A percentile compares a stretch with the other conserved stretches of the same genome.
phyloP scores from a whole-genome alignment of 257 asterid genomes.

The Fraxinus anomala region DNA sequence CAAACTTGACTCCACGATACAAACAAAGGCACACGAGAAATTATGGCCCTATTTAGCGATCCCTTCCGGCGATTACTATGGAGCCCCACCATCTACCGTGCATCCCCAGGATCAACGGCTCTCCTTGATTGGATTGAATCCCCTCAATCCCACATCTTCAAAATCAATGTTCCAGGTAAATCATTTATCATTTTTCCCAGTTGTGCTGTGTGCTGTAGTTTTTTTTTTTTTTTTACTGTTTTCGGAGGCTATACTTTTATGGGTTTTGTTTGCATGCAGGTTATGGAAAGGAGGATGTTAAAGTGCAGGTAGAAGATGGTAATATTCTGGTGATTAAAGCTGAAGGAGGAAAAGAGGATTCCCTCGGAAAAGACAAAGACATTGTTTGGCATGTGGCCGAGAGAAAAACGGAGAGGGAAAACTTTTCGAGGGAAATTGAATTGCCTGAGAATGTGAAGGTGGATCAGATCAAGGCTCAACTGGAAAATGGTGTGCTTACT shows the following conservation, averaged over 20 bases:
- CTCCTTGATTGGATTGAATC: slow-evolving; percentile 82
- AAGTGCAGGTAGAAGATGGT: slow-evolving; percentile 76
- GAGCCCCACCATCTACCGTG: slow-evolving; percentile 51
- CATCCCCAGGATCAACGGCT: slow-evolving; percentile 54
- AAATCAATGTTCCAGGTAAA: slow-evolving; percentile 69
- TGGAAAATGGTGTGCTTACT: slow-evolving; percentile 78
- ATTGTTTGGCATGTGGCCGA: slow-evolving; percentile 83
- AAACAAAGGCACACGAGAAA: background rate
- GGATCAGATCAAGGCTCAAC: slow-evolving; percentile 77
- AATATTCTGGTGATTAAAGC: slow-evolving; percentile 58
- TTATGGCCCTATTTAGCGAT: slow-evolving; percentile 68
- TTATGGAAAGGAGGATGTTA: slow-evolving; percentile 63
- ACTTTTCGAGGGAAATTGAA: slow-evolving; percentile 61
- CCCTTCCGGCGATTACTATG: slow-evolving; percentile 61
- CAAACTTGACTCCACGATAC: background rate
- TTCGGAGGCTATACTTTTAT: background rate
- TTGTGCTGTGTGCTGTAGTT: background rate
- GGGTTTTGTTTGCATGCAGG: slow-evolving; percentile 42
- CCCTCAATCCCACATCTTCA: slow-evolving; percentile 69
- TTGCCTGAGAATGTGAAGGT: slow-evolving; percentile 73
- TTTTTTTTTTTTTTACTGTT: too few relatives aligned
- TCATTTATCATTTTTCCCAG: background rate
- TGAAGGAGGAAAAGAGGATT: slow-evolving; percentile 50
- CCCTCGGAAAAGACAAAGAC: slow-evolving; percentile 45
- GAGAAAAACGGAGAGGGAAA: slow-evolving; percentile 52